These are phyloP conservation scores for Dryadomyces quercivorus DNA, from an alignment of 2,329 filamentous ascomycete genomes.

Conservation along the genomic window DNA sequence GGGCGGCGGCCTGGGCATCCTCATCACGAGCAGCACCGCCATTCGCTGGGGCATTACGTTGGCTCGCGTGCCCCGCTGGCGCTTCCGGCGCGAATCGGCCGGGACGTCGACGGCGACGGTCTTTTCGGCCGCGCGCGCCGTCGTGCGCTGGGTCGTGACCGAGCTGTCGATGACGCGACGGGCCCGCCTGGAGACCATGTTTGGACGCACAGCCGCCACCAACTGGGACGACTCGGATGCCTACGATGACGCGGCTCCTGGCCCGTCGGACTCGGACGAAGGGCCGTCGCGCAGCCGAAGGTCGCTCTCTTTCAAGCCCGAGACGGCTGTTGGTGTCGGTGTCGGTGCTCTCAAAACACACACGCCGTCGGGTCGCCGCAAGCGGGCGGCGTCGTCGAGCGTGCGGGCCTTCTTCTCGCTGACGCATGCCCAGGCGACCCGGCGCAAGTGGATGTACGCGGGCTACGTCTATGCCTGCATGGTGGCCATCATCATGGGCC, in stretches of 20 bases:
- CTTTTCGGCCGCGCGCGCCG: slow-evolving; percentile 27
- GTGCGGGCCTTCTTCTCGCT: slow-evolving; percentile 66
- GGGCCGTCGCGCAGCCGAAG: background rate
- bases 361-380: slow-evolving; percentile 53
- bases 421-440: slow-evolving; percentile 62
- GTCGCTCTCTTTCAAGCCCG: background rate
- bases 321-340: background rate
- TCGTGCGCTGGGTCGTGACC: slow-evolving; percentile 19
- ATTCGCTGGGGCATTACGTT: slow-evolving; percentile 76
- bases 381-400: slow-evolving; percentile 50
- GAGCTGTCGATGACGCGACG: slow-evolving; percentile 18
- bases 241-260: background rate
- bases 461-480: slow-evolving; percentile 63
- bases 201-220: slow-evolving; percentile 13
- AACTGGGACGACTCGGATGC: slow-evolving; percentile 16
- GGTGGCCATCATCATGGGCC: slow-evolving; percentile 51
- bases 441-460: slow-evolving; percentile 77
- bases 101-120: slow-evolving; percentile 12
- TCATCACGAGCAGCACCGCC: slow-evolving; percentile 60
- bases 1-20: slow-evolving; percentile 66
- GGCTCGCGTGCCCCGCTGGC: slow-evolving; percentile 83
- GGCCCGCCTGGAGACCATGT: slow-evolving; percentile 20
- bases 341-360: slow-evolving; percentile 23
- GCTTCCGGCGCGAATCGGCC: slow-evolving; percentile 51
- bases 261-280: slow-evolving; percentile 1